Percentiles rank a stretch among this genome's conserved stretches.
These are phyloP conservation scores for Rosellinia necatrix DNA, from an alignment of 2,329 filamentous ascomycete genomes.

Conservation along the genomic window DNA sequence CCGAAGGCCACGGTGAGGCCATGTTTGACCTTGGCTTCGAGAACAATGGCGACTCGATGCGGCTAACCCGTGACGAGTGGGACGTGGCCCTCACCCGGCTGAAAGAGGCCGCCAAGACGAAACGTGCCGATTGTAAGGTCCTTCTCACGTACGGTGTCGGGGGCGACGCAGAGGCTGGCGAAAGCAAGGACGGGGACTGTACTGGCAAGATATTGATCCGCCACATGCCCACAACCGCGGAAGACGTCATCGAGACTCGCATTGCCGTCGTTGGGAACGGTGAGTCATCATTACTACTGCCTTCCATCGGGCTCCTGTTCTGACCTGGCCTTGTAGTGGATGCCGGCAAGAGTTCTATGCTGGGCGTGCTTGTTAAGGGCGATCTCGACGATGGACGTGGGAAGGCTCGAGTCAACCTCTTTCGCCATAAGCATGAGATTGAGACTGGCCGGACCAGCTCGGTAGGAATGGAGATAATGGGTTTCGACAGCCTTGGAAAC, in stretches of 20 bases:
- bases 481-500: constrained; percentile 85
- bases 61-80: constrained; percentile 76
- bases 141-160: constrained; percentile 91
- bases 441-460: constrained; percentile 95
- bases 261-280: constrained; percentile 97
- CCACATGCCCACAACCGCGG: constrained; percentile 71
- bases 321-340: constrained; percentile 64
- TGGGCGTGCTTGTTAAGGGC: constrained; percentile 94
- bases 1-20: constrained; percentile 85
- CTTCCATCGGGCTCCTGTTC: neutral
- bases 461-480: constrained; percentile 98
- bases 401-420: constrained; percentile 91
- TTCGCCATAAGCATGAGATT: constrained; percentile 97
- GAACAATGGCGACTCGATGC: constrained; percentile 85
- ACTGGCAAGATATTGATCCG: constrained; percentile 88
- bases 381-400: constrained; percentile 93
- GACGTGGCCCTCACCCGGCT: constrained; percentile 70
- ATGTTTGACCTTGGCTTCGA: constrained; percentile 93
- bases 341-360: constrained; percentile 93
- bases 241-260: constrained; percentile 91
- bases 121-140: constrained; percentile 76
- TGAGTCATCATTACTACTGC: constrained; percentile 44
- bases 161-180: constrained; percentile 72
- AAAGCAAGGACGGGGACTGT: constrained; percentile 65
- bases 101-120: constrained; percentile 63